Evolutionary conservation across 1,139 yeast genomes (phyloP).

Genomic region (Candida tetrigidarum): DNA sequence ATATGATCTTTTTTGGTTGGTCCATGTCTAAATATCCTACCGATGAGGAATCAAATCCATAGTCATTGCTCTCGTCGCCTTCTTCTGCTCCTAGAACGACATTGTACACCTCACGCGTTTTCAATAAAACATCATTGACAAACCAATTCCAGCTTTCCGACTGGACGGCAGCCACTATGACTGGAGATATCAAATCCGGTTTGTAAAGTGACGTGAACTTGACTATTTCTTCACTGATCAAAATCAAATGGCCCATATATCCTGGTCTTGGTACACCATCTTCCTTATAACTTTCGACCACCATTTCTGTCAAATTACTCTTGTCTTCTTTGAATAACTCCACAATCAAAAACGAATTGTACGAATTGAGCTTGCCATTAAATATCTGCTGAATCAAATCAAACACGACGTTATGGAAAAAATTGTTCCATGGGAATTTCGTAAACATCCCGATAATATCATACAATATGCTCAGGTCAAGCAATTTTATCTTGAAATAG

Average conservation of each 20-base stretch:
- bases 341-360: conserved; percentile 50
- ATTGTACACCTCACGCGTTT: conserved; percentile 51
- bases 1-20: conserved; percentile 29
- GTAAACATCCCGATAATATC: conserved; percentile 43
- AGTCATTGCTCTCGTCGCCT: conserved; percentile 21
- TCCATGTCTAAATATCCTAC: conserved; percentile 44
- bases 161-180: conserved; percentile 42
- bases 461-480: conserved; percentile 43
- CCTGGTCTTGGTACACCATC: conserved; percentile 43
- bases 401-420: conserved; percentile 54
- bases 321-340: conserved; percentile 38
- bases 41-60: conserved; percentile 37
- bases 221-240: conserved; percentile 53
- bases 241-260: conserved; percentile 50
- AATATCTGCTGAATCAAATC: conserved; percentile 53
- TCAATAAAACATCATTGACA: conserved; percentile 44
- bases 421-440: conserved; percentile 50
- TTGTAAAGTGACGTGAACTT: conserved; percentile 53
- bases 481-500: conserved; percentile 43
- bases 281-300: conserved; percentile 33
- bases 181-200: conserved; percentile 51
- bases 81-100: conserved; percentile 49
- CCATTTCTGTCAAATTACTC: conserved; percentile 39
- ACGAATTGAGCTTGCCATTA: conserved; percentile 52
- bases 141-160: conserved; percentile 51